Evolutionary conservation across 2,329 filamentous ascomycete genomes (phyloP).

Genomic region (Neurospora crassa): DNA sequence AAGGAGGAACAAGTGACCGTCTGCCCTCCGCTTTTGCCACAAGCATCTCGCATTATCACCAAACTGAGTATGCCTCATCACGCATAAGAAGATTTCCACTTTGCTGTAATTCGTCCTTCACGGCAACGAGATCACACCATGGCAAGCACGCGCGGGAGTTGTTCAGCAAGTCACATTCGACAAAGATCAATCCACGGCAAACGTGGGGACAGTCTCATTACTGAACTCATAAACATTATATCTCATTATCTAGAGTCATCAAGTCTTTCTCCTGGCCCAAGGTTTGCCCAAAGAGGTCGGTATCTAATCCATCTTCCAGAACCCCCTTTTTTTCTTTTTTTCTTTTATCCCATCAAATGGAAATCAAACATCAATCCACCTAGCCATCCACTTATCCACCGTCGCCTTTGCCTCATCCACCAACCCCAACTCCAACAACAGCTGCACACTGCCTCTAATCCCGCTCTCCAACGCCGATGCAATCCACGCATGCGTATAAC

Average conservation of each 20-base stretch:
- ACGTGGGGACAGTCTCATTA: neutral
- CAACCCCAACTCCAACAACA: constrained; percentile 54
- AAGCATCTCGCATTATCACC: no score
- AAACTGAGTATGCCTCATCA: no score
- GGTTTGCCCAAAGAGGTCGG: neutral
- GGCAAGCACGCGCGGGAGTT: neutral
- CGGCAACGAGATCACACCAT: neutral
- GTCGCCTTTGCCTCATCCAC: constrained; percentile 61
- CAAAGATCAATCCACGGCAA: neutral
- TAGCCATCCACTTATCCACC: constrained; percentile 57
- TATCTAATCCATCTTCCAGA: neutral
- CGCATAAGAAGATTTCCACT: no score
- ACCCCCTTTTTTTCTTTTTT: no score
- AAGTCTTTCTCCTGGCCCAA: no score
- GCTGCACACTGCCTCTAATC: constrained; percentile 53
- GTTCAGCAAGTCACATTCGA: neutral
- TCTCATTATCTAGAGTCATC: neutral
- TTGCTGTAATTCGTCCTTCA: neutral
- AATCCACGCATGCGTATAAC: constrained; percentile 65
- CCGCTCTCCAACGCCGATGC: constrained; percentile 58
- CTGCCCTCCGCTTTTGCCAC: no score
- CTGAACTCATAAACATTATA: neutral
- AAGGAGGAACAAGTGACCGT: no score
- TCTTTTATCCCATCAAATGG: neutral
- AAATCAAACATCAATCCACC: constrained; percentile 46